phyloP scores from a whole-genome alignment of 2,329 filamentous ascomycete genomes.

The Fusarium metavorans region DNA sequence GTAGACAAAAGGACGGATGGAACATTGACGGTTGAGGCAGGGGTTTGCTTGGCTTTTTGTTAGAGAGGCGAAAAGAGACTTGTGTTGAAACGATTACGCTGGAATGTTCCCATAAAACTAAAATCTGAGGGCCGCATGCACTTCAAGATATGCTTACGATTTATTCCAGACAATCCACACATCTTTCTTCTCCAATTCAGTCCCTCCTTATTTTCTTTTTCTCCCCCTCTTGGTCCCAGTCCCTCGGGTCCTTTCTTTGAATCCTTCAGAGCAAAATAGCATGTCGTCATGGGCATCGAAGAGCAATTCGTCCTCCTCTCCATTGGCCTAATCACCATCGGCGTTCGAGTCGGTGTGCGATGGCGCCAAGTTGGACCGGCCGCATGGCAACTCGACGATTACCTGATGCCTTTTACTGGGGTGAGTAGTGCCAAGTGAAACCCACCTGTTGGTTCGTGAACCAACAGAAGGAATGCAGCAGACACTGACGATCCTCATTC shows the following conservation, averaged over 20 bases:
- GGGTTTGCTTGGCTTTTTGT: not conserved
- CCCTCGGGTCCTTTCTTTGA: not conserved
- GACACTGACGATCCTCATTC: not conserved
- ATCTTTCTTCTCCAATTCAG: not conserved
- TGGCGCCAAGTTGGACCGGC: constrained; percentile 28
- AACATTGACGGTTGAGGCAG: constrained; percentile 6
- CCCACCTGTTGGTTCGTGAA: not conserved
- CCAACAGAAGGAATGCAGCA: not conserved
- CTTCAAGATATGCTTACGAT: not conserved
- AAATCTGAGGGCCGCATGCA: not conserved
- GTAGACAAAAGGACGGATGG: not conserved
- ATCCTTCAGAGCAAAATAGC: not conserved
- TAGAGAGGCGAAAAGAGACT: not conserved
- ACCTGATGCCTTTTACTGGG: constrained; percentile 39
- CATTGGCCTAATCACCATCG: constrained; percentile 33
- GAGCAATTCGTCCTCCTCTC: constrained; percentile 39
- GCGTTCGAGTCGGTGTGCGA: constrained; percentile 25
- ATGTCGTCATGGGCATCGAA: constrained; percentile 31
- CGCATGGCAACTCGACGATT: constrained; percentile 37
- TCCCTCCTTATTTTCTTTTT: not conserved
- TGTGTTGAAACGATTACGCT: not conserved
- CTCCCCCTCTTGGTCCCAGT: not conserved
- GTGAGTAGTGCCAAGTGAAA: constrained; percentile 18
- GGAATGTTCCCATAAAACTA: not conserved
- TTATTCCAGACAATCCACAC: not conserved